Percentiles rank a stretch among this genome's conserved stretches.
Conservation (phyloP, 768 basidiomycete genomes). For the Psilocybe cyanescens region DNA sequence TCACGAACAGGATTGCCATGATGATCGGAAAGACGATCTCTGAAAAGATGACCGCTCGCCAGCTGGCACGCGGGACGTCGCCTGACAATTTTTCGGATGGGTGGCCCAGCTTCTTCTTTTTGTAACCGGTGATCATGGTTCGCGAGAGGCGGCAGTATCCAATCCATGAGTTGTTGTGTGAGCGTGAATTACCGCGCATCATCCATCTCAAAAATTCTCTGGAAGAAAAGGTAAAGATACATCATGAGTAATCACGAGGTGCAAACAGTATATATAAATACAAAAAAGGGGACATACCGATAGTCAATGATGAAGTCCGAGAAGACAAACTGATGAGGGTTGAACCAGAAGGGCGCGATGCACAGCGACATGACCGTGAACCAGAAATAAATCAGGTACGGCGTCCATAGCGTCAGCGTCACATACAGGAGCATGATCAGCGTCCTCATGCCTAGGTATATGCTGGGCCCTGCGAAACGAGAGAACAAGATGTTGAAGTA, state of each 20-base stretch:
- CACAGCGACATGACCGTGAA: constrained; percentile 91
- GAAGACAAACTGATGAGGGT: constrained; percentile 99
- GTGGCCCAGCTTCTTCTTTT: constrained; percentile 95
- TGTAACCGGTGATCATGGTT: constrained; percentile 99
- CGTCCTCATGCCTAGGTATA: constrained; percentile 96
- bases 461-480: constrained; percentile 97
- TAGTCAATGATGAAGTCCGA: constrained; percentile 98
- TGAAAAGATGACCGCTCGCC: constrained; percentile 88
- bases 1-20: constrained; percentile 84
- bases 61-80: constrained; percentile 91
- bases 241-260: constrained; percentile 8
- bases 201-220: constrained; percentile 99
- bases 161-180: constrained; percentile 98
- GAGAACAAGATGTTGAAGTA: constrained; percentile 96
- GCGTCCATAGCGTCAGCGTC: constrained; percentile 89
- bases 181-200: constrained; percentile 96
- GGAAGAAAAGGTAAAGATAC: constrained; percentile 18
- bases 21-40: constrained; percentile 86
- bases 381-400: constrained; percentile 98
- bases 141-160: constrained; percentile 98
- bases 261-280: neutral
- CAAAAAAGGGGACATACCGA: constrained; percentile 49
- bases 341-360: constrained; percentile 97
- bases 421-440: constrained; percentile 92
- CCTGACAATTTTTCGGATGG: constrained; percentile 97